Percentiles rank a stretch among this genome's conserved stretches.
phyloP scores from a whole-genome alignment of 805 yeast genomes.

The Saccharomyces kudriavzevii region DNA sequence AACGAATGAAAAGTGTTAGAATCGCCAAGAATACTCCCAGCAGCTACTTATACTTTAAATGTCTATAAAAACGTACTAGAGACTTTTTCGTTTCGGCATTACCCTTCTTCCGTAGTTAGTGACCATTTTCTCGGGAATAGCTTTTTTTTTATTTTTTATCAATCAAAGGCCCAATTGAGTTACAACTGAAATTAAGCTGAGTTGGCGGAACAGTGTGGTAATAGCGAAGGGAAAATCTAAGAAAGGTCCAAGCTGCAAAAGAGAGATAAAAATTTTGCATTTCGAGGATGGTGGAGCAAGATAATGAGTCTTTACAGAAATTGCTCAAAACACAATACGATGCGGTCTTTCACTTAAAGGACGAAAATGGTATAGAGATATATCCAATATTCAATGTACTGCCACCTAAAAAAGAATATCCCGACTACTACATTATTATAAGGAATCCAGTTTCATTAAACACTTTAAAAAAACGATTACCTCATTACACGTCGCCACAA shows the following conservation, averaged over 20 bases:
- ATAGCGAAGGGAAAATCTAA: background rate
- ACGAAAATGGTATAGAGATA: conserved; percentile 22
- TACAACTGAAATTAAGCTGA: background rate
- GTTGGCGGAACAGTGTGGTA: background rate
- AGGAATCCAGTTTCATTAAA: conserved; percentile 72
- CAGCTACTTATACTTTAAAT: background rate
- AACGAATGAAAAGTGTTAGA: background rate
- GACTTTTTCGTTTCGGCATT: background rate
- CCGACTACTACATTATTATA: conserved; percentile 75
- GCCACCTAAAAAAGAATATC: conserved; percentile 58
- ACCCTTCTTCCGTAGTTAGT: background rate
- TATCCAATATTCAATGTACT: conserved; percentile 32
- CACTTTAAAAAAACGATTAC: conserved; percentile 55
- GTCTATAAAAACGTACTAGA: background rate
- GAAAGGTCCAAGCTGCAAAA: background rate
- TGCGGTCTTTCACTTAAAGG: conserved; percentile 19
- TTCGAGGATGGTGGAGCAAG: background rate
- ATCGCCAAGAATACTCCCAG: background rate
- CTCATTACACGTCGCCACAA: conserved; percentile 53
- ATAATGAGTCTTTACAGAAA: background rate
- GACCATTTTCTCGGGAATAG: background rate
- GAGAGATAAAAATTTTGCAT: background rate
- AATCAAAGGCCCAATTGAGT: background rate
- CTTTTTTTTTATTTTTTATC: background rate
- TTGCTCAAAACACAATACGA: conserved; percentile 10